Percentiles rank a stretch among this genome's conserved stretches.
These are phyloP conservation scores for Sporothrix humicola DNA, from an alignment of 2,329 filamentous ascomycete species.

Conservation along the genomic window DNA sequence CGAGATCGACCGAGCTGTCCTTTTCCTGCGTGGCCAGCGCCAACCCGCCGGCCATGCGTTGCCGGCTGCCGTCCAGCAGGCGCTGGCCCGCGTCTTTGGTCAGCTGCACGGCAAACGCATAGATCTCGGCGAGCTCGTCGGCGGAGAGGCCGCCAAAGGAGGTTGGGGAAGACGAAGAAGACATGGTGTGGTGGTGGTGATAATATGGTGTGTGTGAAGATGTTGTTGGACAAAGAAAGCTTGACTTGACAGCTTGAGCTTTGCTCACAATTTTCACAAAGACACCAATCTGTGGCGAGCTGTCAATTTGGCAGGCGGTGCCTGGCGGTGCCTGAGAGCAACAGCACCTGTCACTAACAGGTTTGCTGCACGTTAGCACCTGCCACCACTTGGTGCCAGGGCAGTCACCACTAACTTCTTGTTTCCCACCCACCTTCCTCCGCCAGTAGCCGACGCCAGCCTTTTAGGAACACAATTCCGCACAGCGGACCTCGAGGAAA, in stretches of 20 bases:
- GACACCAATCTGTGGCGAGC: neutral
- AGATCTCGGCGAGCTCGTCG: slow-evolving; percentile 66
- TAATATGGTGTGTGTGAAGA: too few species aligned
- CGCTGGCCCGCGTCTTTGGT: slow-evolving; percentile 72
- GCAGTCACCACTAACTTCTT: neutral
- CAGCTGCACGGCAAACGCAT: slow-evolving; percentile 72
- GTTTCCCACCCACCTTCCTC: neutral
- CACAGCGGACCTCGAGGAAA: neutral
- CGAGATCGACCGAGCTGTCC: slow-evolving; percentile 76
- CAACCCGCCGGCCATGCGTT: slow-evolving; percentile 54
- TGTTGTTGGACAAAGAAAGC: too few species aligned
- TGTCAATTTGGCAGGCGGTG: neutral
- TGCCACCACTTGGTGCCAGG: neutral
- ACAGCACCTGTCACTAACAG: neutral
- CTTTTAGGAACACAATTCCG: slow-evolving; percentile 20
- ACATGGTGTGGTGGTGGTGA: slow-evolving; percentile 4
- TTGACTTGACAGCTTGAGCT: too few species aligned
- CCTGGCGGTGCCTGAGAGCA: neutral
- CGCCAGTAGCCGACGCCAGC: slow-evolving; percentile 31
- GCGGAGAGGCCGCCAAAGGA: neutral
- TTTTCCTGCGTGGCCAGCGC: slow-evolving; percentile 59
- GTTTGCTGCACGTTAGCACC: neutral
- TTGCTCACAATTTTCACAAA: too few species aligned
- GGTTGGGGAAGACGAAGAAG: neutral
- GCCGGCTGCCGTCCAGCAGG: slow-evolving; percentile 64